Conservation (phyloP, 2,329 filamentous ascomycete genomes). For the Verticillium klebahnii region DNA sequence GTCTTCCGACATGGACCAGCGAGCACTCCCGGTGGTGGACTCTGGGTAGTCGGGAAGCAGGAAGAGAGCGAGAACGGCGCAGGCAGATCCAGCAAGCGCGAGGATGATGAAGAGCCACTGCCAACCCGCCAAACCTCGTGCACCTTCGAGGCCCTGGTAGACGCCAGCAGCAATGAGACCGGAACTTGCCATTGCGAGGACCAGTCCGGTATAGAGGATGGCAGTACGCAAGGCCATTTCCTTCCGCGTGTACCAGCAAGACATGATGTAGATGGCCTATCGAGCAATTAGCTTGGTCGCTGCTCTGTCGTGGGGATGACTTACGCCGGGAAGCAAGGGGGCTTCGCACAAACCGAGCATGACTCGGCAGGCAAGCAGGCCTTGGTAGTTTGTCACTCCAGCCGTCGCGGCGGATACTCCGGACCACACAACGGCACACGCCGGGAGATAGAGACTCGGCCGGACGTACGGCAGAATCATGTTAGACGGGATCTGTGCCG, state of each 20-base stretch:
- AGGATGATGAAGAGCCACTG: slow-evolving; percentile 18
- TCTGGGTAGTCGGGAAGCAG: slow-evolving; percentile 25
- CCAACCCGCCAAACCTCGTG: slow-evolving; percentile 7
- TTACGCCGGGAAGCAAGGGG: slow-evolving; percentile 11
- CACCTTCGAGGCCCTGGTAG: slow-evolving; percentile 25
- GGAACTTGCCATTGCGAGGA: slow-evolving; percentile 30
- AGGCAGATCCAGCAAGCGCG: slow-evolving; percentile 20
- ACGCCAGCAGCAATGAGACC: slow-evolving; percentile 38
- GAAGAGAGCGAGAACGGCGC: slow-evolving; percentile 21
- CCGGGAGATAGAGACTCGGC: slow-evolving; percentile 14
- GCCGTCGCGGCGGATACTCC: slow-evolving; percentile 12
- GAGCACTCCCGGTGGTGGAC: slow-evolving; percentile 15
- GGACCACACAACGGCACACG: slow-evolving; percentile 12
- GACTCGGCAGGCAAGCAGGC: slow-evolving; percentile 6
- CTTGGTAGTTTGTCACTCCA: slow-evolving; percentile 6
- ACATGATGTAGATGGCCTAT: slow-evolving; percentile 43
- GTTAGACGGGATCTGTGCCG: slow-evolving; percentile 17
- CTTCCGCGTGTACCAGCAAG: slow-evolving; percentile 19
- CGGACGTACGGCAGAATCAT: slow-evolving; percentile 21
- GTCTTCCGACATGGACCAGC: slow-evolving; percentile 23
- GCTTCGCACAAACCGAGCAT: slow-evolving; percentile 9
- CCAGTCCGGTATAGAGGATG: slow-evolving; percentile 33
- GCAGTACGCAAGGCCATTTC: slow-evolving; percentile 17
- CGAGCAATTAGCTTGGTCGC: background rate
- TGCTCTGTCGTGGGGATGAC: background rate